Percentiles rank a stretch among this genome's conserved stretches.
These are phyloP conservation scores for Catenaria anguillulae DNA, from an alignment of 371 early-diverging fungal species.

Conservation along the genomic window DNA sequence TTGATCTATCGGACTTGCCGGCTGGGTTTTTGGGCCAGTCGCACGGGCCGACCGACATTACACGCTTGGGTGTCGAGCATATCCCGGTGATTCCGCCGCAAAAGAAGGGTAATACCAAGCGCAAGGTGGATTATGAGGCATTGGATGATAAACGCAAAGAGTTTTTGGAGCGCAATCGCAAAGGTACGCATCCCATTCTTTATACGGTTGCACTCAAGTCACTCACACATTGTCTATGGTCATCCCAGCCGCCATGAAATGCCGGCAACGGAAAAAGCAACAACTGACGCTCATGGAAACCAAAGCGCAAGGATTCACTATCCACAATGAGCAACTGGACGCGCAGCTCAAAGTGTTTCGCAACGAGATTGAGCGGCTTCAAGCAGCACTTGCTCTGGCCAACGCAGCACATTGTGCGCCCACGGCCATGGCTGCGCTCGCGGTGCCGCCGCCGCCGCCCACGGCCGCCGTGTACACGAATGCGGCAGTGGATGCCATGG, in stretches of 20 bases:
- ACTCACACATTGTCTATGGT: background rate
- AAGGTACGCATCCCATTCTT: background rate
- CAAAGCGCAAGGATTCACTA: background rate
- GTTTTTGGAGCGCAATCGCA: constrained; percentile 6
- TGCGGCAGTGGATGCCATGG: too few relatives aligned
- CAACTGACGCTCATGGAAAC: background rate
- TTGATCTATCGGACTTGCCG: too few relatives aligned
- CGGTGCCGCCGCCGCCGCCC: too few relatives aligned
- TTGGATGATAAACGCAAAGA: background rate
- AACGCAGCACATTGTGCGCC: too few relatives aligned
- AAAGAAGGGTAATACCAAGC: constrained; percentile 7
- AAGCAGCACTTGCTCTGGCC: background rate
- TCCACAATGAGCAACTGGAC: background rate
- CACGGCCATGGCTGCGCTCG: too few relatives aligned
- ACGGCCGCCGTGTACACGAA: too few relatives aligned
- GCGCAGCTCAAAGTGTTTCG: background rate
- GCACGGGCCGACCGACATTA: background rate
- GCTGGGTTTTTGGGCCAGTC: too few relatives aligned
- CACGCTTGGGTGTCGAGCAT: background rate
- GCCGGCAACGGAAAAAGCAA: constrained; percentile 6
- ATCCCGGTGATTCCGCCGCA: constrained; percentile 1
- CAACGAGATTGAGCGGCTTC: background rate
- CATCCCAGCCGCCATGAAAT: background rate
- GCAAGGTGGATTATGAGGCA: constrained; percentile 5
- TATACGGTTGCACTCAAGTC: background rate